Base-by-base conservation (phyloP, 108 stramenopile genomes). In the Cyclostephanos tholiformis region DNA sequence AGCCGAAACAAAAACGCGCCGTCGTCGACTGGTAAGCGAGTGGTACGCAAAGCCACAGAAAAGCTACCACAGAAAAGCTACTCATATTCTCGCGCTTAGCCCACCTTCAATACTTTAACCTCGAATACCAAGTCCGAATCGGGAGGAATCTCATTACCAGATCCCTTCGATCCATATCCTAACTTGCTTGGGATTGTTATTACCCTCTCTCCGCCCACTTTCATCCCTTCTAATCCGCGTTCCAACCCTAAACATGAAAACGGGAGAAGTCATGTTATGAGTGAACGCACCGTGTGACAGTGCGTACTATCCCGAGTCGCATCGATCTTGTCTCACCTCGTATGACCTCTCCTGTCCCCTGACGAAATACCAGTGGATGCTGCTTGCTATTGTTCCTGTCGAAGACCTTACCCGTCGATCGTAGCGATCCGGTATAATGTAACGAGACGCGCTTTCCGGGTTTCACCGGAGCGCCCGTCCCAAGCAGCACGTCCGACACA, bases 161-260 rank as follows among this genome's bases (percentile, higher is more conserved):
- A 39, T 23, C 79, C 79, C 67, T 86, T 84, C 48, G 64, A 71
- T 20, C 78, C 77, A 66, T 88, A 88, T 2, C 83, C 87, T 14
- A 84, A 46, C n/a, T 51, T 48, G 22, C 81, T 77, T 19, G 88
- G 88, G 22, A 89, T 76, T 7, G 64, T 79, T 59, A 89, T 85
- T 2, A 72, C 23, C 22, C 88, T 30, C 48, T 83, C 81, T 12
- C 84, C 88, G 51, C 86, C 88, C 12, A 65, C 84, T 50, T 56
- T 82, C 88, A 89, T 89, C 29, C 88, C 88, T 35, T 80, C 78
- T 60, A 89, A 62, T 13, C 88, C 88, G 22, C 82, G 48, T 44
- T 89, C 88, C 68, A 89, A 63, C 20, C 88, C 57, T 58, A 2
- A 2, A 3, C 12, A 17, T 1, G 1, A 46, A 46, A 1, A 46